phyloP scores from a whole-genome alignment of 2,329 filamentous ascomycete genomes.

The Ophiostoma sp. region DNA sequence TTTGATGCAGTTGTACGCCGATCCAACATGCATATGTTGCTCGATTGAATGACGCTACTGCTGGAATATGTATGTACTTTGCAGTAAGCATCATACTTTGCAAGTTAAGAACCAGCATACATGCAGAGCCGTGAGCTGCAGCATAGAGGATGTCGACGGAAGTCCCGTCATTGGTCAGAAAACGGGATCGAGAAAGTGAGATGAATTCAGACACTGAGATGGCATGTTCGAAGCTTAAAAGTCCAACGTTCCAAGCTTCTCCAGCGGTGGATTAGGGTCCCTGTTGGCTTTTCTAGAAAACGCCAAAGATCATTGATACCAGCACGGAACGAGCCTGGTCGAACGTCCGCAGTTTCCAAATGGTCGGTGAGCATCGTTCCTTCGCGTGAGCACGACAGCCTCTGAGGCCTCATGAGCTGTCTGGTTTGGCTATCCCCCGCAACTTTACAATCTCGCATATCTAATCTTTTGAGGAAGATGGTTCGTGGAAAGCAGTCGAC shows the following conservation, averaged over 20 bases:
- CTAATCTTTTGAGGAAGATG: not conserved
- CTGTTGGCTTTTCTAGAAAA: not conserved
- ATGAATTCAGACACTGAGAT: not conserved
- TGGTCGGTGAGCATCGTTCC: not conserved
- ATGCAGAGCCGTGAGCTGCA: not conserved
- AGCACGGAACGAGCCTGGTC: not conserved
- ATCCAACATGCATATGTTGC: not conserved
- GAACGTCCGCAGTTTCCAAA: constrained; percentile 1
- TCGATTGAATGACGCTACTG: constrained; percentile 1
- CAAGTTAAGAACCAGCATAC: not conserved
- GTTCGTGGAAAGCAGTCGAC: not conserved
- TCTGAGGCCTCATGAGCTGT: not conserved
- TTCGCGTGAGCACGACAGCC: not conserved
- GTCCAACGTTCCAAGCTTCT: not conserved
- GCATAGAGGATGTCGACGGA: too few species aligned
- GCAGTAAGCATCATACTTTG: not conserved
- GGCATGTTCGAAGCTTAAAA: not conserved
- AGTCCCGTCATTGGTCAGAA: constrained; percentile 16
- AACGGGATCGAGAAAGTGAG: not conserved
- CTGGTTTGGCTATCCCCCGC: not conserved
- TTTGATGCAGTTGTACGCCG: not conserved
- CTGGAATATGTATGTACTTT: not conserved
- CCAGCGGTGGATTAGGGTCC: not conserved
- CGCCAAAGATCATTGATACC: not conserved
- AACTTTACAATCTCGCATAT: not conserved